phyloP scores from a whole-genome alignment of 805 yeast genomes.

The Suhomyces tanzawaensis region DNA sequence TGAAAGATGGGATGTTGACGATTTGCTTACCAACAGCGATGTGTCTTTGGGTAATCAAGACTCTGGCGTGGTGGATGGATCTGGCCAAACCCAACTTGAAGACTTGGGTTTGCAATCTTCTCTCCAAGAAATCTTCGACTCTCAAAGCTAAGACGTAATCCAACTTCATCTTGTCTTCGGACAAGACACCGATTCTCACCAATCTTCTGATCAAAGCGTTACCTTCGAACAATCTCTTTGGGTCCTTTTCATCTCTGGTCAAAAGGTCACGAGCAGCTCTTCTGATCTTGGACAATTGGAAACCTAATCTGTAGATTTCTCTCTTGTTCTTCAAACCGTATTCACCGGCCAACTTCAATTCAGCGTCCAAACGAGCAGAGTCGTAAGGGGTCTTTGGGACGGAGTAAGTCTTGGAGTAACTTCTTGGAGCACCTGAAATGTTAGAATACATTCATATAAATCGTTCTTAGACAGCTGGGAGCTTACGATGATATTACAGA shows the following conservation, averaged over 20 bases:
- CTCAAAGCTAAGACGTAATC: conserved; percentile 99
- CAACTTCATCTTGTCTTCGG: conserved; percentile 99
- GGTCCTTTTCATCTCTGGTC: conserved; percentile 99
- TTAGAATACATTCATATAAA: conserved; percentile 4
- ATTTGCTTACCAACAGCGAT: conserved; percentile 99
- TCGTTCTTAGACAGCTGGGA: not conserved
- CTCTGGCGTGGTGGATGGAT: conserved; percentile 99
- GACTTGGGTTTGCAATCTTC: conserved; percentile 99
- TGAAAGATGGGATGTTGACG: conserved; percentile 98
- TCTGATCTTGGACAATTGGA: conserved; percentile 98
- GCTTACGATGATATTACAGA: not conserved
- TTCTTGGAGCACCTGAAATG: conserved; percentile 89
- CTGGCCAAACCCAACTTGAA: conserved; percentile 99
- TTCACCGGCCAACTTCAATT: conserved; percentile 99
- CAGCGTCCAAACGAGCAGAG: conserved; percentile 99
- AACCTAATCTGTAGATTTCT: conserved; percentile 99
- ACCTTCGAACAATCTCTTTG: conserved; percentile 99
- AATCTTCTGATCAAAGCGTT: conserved; percentile 99
- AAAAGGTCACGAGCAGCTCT: conserved; percentile 99
- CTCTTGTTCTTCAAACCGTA: conserved; percentile 99
- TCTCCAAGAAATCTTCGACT: conserved; percentile 98
- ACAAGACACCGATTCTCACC: conserved; percentile 96
- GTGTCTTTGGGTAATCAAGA: conserved; percentile 97
- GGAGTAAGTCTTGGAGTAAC: conserved; percentile 98
- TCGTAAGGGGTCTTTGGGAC: conserved; percentile 99